Base-by-base conservation (phyloP, 2,329 filamentous ascomycete genomes). In the Curvularia sp. region DNA sequence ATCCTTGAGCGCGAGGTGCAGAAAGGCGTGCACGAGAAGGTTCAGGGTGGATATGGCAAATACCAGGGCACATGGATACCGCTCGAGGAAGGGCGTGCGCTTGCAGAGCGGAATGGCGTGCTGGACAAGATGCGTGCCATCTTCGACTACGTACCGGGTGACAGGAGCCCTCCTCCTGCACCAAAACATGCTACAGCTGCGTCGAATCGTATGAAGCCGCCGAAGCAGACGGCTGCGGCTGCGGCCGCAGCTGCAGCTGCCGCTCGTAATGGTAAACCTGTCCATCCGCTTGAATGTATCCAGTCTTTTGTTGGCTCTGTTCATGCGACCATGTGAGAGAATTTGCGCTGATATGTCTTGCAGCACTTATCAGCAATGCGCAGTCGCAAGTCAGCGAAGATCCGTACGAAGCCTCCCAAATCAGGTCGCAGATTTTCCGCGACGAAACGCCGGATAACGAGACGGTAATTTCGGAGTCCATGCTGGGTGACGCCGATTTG, bases 1-100 rank as follows among this genome's bases (percentile, higher is more conserved):
- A 98, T 99, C 56, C 85, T 99, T 5, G 95, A 99, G 80, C 87
- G 95, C 65, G 95, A 99, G 74, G 94, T 99, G 7, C 95, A 99
- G 73, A 97, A 97, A 77, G 94, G 96, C 42, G 85, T 90, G 5
- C 95, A 99, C 75, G 95, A 98, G 80, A 99, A 99, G 81, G 93
- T 99, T 5, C 95, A 99, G 76, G 95, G 94, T 65, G 95, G 95
- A 15, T 98, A 98, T 77, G 95, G 95, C 71, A 98, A 98, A 86
- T 99, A 98, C 69, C 95, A 99, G 82, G 93, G 95, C 72, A 99
- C 95, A 49, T 99, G 95, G 93, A 95, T 99, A 49, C 95, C 95
- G 7, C 85, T 99, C 7, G 84, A 88, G 13, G 87, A 91, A 63
- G 95, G 93, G 55, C 87, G 93, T 67, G 81, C 86, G 61, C 87